A percentile compares a stretch with the other conserved stretches of the same genome.
Conservation (phyloP, 1,284 basidiomycete genomes). For the Ustilago bromivora region DNA sequence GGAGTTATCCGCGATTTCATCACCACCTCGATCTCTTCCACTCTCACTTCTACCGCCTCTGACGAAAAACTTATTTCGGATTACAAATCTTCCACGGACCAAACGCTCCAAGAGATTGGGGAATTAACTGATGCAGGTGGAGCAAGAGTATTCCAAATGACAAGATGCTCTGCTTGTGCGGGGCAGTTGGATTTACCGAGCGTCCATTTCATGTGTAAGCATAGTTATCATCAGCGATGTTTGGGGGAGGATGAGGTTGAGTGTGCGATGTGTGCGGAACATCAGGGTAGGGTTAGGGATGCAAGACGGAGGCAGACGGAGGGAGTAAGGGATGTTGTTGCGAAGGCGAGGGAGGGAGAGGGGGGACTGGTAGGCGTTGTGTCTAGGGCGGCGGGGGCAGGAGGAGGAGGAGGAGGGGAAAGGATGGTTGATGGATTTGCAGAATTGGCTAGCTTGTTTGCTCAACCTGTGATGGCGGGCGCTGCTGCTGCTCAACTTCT, state of each 20-base stretch:
- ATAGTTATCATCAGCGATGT: slow-evolving; percentile 86
- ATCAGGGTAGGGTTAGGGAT: slow-evolving; percentile 89
- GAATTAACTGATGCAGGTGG: slow-evolving; percentile 81
- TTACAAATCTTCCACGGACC: slow-evolving; percentile 85
- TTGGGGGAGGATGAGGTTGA: slow-evolving; percentile 73
- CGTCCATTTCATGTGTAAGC: slow-evolving; percentile 97
- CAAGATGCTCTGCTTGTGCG: slow-evolving; percentile 86
- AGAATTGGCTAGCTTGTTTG: slow-evolving; percentile 35
- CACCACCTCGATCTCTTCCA: slow-evolving; percentile 80
- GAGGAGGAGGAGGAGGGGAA: not conserved
- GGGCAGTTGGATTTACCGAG: slow-evolving; percentile 90
- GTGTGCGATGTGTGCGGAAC: slow-evolving; percentile 86
- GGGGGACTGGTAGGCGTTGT: not conserved
- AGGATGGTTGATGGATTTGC: slow-evolving; percentile 27
- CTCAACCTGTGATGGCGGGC: slow-evolving; percentile 38
- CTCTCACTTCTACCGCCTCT: slow-evolving; percentile 79
- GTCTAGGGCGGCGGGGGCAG: not conserved
- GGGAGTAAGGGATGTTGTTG: not conserved
- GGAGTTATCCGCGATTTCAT: slow-evolving; percentile 92
- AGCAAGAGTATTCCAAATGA: slow-evolving; percentile 91
- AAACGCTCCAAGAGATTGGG: slow-evolving; percentile 83
- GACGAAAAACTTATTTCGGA: slow-evolving; percentile 85
- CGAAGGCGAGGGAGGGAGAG: slow-evolving; percentile 6
- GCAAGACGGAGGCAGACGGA: slow-evolving; percentile 71
- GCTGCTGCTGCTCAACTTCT: slow-evolving; percentile 12